Evolutionary conservation across 139 green algal species (phyloP).

Genomic region (Auxenochlorella pyrenoidosa): DNA sequence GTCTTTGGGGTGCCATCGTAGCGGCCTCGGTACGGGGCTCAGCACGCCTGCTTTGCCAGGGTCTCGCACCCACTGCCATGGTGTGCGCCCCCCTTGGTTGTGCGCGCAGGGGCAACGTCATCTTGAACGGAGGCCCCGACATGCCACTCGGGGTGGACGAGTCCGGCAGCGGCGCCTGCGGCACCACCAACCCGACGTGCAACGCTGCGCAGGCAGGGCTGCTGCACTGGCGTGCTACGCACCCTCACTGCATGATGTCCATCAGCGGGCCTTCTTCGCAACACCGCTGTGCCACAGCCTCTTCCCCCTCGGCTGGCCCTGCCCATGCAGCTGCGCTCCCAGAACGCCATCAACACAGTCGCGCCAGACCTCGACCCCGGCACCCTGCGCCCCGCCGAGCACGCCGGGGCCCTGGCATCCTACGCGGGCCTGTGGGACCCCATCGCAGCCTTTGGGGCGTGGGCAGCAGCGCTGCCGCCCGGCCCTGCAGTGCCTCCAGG

Average conservation of each 20-base stretch:
- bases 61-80: no score
- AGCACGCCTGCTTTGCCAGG: no score
- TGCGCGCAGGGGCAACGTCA: slow-evolving; percentile 6
- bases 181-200: slow-evolving; percentile 15
- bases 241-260: no score
- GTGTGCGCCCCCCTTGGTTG: no score
- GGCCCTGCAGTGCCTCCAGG: background rate
- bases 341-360: background rate
- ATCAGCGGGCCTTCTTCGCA: background rate
- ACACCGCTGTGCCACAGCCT: background rate
- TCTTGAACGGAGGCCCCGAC: background rate
- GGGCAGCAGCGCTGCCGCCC: background rate
- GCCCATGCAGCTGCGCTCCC: background rate
- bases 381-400: background rate
- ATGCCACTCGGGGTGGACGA: slow-evolving; percentile 1
- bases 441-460: background rate
- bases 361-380: background rate
- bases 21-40: no score
- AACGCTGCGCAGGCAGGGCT: background rate
- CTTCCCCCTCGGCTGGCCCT: background rate
- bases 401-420: background rate
- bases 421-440: background rate
- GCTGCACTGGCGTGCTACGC: background rate
- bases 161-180: background rate
- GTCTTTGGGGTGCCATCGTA: no score